Conservation (phyloP, 805 yeast species). For the Wickerhamomyces strasburgensis region DNA sequence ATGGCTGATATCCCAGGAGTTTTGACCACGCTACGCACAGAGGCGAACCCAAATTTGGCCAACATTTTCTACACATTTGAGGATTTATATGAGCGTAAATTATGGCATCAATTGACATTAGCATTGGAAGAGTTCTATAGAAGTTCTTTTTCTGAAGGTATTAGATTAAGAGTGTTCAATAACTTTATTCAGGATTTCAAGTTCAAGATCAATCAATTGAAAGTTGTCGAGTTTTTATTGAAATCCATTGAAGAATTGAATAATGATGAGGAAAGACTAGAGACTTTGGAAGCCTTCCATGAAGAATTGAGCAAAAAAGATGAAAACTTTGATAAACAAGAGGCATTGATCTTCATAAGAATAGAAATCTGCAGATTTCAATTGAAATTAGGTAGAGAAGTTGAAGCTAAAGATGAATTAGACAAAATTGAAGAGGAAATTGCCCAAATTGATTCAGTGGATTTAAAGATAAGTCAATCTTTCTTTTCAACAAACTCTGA, state of each 20-base stretch:
- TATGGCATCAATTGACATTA: slow-evolving; percentile 92
- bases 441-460: slow-evolving; percentile 51
- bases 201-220: slow-evolving; percentile 71
- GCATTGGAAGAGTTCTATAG: slow-evolving; percentile 57
- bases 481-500: slow-evolving; percentile 78
- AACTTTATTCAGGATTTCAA: slow-evolving; percentile 65
- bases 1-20: slow-evolving; percentile 23
- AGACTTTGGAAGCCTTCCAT: slow-evolving; percentile 40
- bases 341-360: slow-evolving; percentile 55
- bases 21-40: slow-evolving; percentile 49
- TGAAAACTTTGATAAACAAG: slow-evolving; percentile 34
- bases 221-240: slow-evolving; percentile 71
- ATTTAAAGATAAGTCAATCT: slow-evolving; percentile 70
- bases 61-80: slow-evolving; percentile 66
- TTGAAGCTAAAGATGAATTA: slow-evolving; percentile 62
- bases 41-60: slow-evolving; percentile 59
- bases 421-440: slow-evolving; percentile 55
- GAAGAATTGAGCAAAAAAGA: slow-evolving; percentile 40
- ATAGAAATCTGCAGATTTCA: slow-evolving; percentile 74
- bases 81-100: slow-evolving; percentile 79
- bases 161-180: slow-evolving; percentile 64
- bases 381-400: slow-evolving; percentile 48
- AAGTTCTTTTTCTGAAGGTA: slow-evolving; percentile 42
- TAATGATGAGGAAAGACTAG: slow-evolving; percentile 43
- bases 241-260: slow-evolving; percentile 41